phyloP scores from a whole-genome alignment of 2,329 filamentous ascomycete genomes.

The Cyphellophora attinorum region DNA sequence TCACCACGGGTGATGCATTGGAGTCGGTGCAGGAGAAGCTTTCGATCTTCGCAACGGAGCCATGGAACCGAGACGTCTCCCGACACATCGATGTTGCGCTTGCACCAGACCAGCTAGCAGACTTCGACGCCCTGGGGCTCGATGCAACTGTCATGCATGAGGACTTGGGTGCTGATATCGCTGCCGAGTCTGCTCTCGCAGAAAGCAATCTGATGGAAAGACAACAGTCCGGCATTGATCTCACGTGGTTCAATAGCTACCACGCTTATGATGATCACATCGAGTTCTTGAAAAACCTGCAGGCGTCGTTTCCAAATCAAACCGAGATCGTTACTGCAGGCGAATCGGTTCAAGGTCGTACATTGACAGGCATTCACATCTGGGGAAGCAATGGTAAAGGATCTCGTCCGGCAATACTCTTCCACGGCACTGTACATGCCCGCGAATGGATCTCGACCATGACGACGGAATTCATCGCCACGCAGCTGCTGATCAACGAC shows the following conservation, averaged over 20 bases:
- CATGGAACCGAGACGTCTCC: constrained; percentile 14
- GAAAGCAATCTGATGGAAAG: constrained; percentile 19
- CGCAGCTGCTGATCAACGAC: constrained; percentile 35
- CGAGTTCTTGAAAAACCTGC: constrained; percentile 38
- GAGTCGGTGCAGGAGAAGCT: constrained; percentile 13
- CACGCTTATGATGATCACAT: constrained; percentile 46
- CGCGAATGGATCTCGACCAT: constrained; percentile 47
- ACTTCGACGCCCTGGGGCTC: constrained; percentile 29
- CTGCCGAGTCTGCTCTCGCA: constrained; percentile 23
- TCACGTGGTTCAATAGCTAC: constrained; percentile 45
- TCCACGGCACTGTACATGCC: constrained; percentile 46
- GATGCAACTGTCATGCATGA: constrained; percentile 30
- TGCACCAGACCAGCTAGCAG: constrained; percentile 26
- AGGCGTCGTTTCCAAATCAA: constrained; percentile 34
- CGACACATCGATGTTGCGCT: constrained; percentile 34
- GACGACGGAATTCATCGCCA: constrained; percentile 43
- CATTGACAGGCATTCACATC: constrained; percentile 41
- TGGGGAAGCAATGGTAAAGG: constrained; percentile 34
- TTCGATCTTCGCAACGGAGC: constrained; percentile 8
- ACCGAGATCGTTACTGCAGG: constrained; percentile 43
- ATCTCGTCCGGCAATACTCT: constrained; percentile 38
- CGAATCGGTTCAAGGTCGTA: constrained; percentile 35
- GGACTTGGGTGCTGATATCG: constrained; percentile 34
- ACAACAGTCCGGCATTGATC: constrained; percentile 15
- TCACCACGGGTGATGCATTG: constrained; percentile 9